Conservation (phyloP, 257 asterid genomes). For the Anisodus acutangulus region DNA sequence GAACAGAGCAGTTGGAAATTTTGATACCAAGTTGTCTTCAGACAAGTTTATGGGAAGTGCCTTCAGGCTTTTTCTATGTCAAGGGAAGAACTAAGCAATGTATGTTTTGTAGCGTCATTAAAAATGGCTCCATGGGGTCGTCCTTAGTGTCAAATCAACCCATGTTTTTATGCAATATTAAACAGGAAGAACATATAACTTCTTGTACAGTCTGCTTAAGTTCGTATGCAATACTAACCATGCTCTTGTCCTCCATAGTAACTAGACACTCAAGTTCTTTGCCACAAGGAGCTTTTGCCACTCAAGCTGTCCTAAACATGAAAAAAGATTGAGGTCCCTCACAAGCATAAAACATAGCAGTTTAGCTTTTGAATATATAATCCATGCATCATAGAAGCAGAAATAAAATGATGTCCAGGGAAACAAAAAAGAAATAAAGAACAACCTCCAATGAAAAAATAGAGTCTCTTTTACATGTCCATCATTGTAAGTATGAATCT, state of each 20-base stretch:
- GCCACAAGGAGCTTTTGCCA: not conserved
- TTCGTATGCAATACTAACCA: not conserved
- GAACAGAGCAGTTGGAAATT: not conserved
- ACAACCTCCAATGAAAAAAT: not conserved
- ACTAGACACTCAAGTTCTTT: not conserved
- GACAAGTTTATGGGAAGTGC: not conserved
- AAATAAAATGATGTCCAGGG: conserved; percentile 10
- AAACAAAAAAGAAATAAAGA: not conserved
- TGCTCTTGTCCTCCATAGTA: not conserved
- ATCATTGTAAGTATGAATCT: not conserved
- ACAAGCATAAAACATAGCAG: not conserved
- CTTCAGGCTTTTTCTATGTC: not conserved
- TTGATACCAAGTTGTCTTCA: not conserved
- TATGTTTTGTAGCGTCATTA: no score
- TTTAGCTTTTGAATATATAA: not conserved
- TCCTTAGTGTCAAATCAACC: not conserved
- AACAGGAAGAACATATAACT: not conserved
- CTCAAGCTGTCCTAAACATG: not conserved
- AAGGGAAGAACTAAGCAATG: not conserved
- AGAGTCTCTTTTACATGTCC: conserved; percentile 10
- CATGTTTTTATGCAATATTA: not conserved
- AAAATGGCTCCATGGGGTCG: not conserved
- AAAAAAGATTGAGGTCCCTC: not conserved
- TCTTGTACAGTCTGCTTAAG: not conserved
- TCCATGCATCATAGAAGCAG: conserved; percentile 17